Evolutionary conservation across 176 grass and related monocot species (phyloP).

Genomic region (Avena atlantica): DNA sequence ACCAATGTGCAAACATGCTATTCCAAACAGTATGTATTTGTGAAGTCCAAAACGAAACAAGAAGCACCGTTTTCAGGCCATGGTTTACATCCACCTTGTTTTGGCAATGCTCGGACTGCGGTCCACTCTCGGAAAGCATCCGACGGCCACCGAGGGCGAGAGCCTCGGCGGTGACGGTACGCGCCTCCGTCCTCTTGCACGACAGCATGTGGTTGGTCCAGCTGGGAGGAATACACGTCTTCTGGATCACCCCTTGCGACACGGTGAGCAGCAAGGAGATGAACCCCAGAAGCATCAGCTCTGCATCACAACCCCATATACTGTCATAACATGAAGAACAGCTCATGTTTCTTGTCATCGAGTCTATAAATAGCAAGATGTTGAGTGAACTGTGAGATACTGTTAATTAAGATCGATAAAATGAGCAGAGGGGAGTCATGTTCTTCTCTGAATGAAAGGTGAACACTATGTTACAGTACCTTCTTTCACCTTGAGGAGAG

Average conservation of each 20-base stretch:
- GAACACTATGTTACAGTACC: constrained; percentile 32
- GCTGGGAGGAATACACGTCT: constrained; percentile 64
- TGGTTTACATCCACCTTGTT: constrained; percentile 48
- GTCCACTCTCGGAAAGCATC: constrained; percentile 45
- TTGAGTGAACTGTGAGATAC: neutral
- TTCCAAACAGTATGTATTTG: neutral
- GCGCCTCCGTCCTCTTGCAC: constrained; percentile 48
- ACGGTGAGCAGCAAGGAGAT: constrained; percentile 96
- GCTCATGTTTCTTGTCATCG: neutral
- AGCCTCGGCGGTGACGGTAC: constrained; percentile 31
- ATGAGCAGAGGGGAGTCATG: no score
- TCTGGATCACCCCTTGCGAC: constrained; percentile 68
- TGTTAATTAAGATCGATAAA: neutral
- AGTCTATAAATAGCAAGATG: no score
- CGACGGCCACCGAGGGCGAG: constrained; percentile 31
- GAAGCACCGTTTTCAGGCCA: neutral
- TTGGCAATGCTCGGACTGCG: constrained; percentile 47
- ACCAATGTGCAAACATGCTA: no score
- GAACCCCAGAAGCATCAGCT: constrained; percentile 95
- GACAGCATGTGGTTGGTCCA: constrained; percentile 84
- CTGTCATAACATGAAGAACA: neutral
- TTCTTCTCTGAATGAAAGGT: neutral
- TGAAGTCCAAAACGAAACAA: neutral
- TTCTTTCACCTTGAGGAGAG: constrained; percentile 98
- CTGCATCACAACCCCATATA: constrained; percentile 42